Evolutionary conservation across 2,329 filamentous ascomycete species (phyloP).

Genomic region (Colletotrichum phormii): DNA sequence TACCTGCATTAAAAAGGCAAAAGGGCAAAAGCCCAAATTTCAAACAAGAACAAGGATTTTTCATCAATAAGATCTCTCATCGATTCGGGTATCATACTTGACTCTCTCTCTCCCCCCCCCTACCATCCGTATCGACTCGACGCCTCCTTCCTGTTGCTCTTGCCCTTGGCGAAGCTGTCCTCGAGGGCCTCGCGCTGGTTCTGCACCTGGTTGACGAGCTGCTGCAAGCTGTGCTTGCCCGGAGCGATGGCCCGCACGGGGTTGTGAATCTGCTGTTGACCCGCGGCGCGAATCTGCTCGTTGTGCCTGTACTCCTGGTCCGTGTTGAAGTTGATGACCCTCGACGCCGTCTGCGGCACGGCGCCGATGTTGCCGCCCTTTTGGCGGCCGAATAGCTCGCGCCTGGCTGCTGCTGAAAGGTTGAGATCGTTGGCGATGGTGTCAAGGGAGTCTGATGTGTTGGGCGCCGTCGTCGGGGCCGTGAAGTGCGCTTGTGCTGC

Average conservation of each 20-base stretch:
- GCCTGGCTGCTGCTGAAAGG: conserved; percentile 79
- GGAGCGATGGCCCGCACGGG: conserved; percentile 85
- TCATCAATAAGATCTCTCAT: background rate
- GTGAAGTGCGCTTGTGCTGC: conserved; percentile 48
- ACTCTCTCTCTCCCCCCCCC: conserved; percentile 1
- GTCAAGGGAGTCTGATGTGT: conserved; percentile 68
- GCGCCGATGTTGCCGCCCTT: conserved; percentile 55
- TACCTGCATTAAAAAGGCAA: conserved; percentile 9
- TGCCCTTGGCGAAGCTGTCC: conserved; percentile 88
- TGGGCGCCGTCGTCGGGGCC: conserved; percentile 43
- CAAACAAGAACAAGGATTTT: background rate
- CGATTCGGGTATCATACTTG: conserved; percentile 29
- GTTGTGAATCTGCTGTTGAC: conserved; percentile 80
- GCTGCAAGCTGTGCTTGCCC: conserved; percentile 89
- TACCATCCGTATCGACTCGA: conserved; percentile 87
- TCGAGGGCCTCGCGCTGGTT: conserved; percentile 89
- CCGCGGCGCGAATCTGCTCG: conserved; percentile 77
- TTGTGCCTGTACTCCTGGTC: conserved; percentile 89
- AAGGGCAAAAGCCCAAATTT: background rate
- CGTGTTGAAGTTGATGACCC: conserved; percentile 88
- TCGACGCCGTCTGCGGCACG: conserved; percentile 62
- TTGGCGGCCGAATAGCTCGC: conserved; percentile 86
- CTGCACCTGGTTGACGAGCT: conserved; percentile 85
- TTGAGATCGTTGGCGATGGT: conserved; percentile 82
- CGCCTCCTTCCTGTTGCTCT: conserved; percentile 83